Evolutionary conservation across 345 rosid species (phyloP).

Genomic region (Linum tenue): DNA sequence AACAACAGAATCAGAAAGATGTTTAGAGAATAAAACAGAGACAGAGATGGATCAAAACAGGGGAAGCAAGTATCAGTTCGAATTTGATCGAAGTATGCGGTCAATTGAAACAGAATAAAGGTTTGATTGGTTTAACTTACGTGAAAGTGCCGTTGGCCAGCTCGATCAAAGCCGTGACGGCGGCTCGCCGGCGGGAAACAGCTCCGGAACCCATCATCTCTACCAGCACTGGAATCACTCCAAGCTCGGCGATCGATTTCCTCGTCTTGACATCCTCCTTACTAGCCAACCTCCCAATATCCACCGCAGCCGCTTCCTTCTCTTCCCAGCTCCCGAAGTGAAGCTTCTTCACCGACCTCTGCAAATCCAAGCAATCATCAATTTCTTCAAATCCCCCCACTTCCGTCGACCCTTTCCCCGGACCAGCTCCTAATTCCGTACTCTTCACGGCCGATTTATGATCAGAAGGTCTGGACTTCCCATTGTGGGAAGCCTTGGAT

Average conservation of each 20-base stretch:
- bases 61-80: too few species aligned
- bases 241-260: conserved; percentile 77
- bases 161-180: conserved; percentile 67
- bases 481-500: conserved; percentile 37
- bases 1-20: not conserved
- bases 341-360: conserved; percentile 72
- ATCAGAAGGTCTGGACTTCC: conserved; percentile 5
- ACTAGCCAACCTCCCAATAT: conserved; percentile 48
- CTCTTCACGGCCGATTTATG: not conserved
- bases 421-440: not conserved
- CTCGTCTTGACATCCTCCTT: conserved; percentile 43
- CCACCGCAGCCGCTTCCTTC: conserved; percentile 56
- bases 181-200: conserved; percentile 35
- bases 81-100: not conserved
- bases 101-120: too few species aligned
- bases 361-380: conserved; percentile 39
- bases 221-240: conserved; percentile 70
- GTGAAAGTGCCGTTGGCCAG: conserved; percentile 68
- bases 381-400: conserved; percentile 10
- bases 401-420: not conserved
- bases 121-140: conserved; percentile 33
- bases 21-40: not conserved
- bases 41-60: too few species aligned
- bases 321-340: conserved; percentile 76
- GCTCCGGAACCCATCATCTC: conserved; percentile 48